These are phyloP conservation scores for Globisporangium carolinianum DNA, from an alignment of 352 stramenopile species.

Conservation along the genomic window DNA sequence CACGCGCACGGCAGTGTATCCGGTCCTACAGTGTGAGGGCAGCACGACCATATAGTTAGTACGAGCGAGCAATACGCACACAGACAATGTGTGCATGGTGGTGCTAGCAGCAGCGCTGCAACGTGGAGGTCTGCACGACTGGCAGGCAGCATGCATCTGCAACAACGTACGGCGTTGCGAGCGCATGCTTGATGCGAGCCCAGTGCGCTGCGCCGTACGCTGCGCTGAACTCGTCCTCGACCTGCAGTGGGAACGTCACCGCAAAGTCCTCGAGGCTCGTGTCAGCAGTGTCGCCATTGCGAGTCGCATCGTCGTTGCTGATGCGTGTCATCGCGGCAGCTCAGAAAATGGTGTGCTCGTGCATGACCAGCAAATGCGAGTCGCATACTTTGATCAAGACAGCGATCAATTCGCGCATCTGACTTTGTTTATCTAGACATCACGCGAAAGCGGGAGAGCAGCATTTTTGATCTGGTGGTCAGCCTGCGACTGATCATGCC, in stretches of 20 bases:
- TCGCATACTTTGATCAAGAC: neutral
- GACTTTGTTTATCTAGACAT: too few relatives aligned
- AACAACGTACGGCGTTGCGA: conserved; percentile 49
- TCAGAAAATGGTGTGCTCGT: neutral
- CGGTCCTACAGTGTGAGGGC: conserved; percentile 20
- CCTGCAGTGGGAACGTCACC: conserved; percentile 58
- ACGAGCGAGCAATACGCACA: neutral
- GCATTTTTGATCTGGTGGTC: neutral
- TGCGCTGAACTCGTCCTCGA: conserved; percentile 50
- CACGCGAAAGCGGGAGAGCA: too few relatives aligned
- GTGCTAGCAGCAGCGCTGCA: too few relatives aligned
- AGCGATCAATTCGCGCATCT: too few relatives aligned
- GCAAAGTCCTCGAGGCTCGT: conserved; percentile 47
- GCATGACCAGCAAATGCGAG: conserved; percentile 1
- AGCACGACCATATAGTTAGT: too few relatives aligned
- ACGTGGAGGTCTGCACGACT: neutral
- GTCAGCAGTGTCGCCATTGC: neutral
- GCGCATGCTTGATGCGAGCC: conserved; percentile 62
- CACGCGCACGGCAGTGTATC: conserved; percentile 73
- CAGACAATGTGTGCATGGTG: neutral
- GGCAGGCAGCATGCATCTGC: neutral
- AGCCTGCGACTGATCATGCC: too few relatives aligned
- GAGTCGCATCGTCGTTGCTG: neutral
- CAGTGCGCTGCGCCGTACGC: conserved; percentile 65
- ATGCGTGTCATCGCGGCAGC: conserved; percentile 10